These are phyloP conservation scores for Sedum album DNA, from an alignment of 164 flowering plant genomes.

Conservation along the genomic window DNA sequence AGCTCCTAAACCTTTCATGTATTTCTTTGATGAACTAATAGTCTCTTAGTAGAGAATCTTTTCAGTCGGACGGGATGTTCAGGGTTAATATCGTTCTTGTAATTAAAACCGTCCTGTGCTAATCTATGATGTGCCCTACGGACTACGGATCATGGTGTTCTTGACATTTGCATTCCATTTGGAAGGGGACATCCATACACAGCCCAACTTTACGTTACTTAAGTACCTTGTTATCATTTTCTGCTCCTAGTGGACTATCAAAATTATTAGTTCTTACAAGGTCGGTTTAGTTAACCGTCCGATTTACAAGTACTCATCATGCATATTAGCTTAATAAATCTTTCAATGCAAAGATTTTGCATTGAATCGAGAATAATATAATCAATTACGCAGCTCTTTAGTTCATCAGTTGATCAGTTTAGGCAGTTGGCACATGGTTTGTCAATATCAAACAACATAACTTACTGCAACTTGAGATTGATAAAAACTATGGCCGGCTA, in stretches of 20 bases:
- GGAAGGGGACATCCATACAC: background rate
- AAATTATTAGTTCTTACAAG: background rate
- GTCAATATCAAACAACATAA: background rate
- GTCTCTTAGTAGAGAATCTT: too few species aligned
- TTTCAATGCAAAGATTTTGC: background rate
- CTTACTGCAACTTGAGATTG: background rate
- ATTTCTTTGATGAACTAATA: too few species aligned
- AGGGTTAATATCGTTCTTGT: too few species aligned
- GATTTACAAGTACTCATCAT: too few species aligned
- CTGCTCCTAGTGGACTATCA: background rate
- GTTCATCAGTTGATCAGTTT: background rate
- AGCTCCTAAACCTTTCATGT: too few species aligned
- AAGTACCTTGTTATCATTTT: background rate
- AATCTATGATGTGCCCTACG: background rate
- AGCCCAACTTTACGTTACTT: background rate
- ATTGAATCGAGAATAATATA: background rate
- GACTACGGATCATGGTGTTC: background rate
- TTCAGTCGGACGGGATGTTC: too few species aligned
- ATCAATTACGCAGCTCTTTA: background rate
- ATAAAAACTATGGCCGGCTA: background rate
- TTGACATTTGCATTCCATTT: too few species aligned
- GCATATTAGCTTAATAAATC: background rate
- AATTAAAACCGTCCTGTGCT: background rate
- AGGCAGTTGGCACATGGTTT: conserved; percentile 7
- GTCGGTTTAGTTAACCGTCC: background rate